A percentile compares a stretch with the other conserved stretches of the same genome.
These are phyloP conservation scores for Ogataea minuta DNA, from an alignment of 805 yeast species.

Conservation along the genomic window DNA sequence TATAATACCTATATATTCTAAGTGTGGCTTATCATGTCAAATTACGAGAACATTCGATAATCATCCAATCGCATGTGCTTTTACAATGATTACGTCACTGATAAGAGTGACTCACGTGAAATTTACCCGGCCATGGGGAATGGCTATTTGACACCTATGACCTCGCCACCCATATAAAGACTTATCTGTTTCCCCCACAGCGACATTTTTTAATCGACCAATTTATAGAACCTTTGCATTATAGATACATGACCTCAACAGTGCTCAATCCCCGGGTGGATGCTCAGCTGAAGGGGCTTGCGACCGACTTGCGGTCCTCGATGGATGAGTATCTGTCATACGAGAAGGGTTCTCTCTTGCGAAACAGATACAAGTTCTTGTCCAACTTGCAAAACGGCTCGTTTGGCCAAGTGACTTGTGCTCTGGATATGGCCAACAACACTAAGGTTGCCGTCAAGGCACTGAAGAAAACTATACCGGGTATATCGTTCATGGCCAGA, in stretches of 20 bases:
- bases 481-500: slow-evolving; percentile 45
- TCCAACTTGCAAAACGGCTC: slow-evolving; percentile 54
- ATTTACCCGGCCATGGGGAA: slow-evolving; percentile 8
- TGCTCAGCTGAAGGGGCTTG: slow-evolving; percentile 16
- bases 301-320: slow-evolving; percentile 27
- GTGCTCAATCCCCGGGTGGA: slow-evolving; percentile 18
- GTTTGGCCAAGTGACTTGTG: slow-evolving; percentile 59
- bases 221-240: slow-evolving; percentile 1
- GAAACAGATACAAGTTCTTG: slow-evolving; percentile 42
- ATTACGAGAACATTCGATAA: slow-evolving; percentile 1
- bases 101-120: slow-evolving; percentile 10
- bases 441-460: slow-evolving; percentile 53
- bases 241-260: slow-evolving; percentile 15
- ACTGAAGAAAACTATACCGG: slow-evolving; percentile 44
- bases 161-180: slow-evolving; percentile 11
- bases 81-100: background rate
- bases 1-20: slow-evolving; percentile 11
- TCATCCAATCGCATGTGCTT: no score
- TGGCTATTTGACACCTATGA: slow-evolving; percentile 6
- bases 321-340: slow-evolving; percentile 41
- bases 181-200: slow-evolving; percentile 3
- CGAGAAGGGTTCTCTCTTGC: slow-evolving; percentile 39
- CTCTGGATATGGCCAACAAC: slow-evolving; percentile 37
- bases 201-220: background rate
- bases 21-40: slow-evolving; percentile 10